Evolutionary conservation across 148 eudicot species (phyloP).

Genomic region (Fagopyrum esculentum): DNA sequence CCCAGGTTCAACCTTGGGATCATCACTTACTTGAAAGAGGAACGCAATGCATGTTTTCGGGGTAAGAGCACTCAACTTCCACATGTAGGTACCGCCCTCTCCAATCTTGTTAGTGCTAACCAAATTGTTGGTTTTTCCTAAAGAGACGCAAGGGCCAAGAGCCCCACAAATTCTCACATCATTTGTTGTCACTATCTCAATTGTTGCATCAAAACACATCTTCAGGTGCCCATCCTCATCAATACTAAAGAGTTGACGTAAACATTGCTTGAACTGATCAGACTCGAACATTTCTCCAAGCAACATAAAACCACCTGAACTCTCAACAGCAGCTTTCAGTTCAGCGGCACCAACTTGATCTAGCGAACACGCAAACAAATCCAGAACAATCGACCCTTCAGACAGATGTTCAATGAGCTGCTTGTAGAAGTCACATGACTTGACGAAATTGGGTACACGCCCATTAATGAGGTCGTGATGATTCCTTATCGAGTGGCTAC

Average conservation of each 20-base stretch:
- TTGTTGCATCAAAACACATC: constrained; percentile 76
- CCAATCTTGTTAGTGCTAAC: constrained; percentile 79
- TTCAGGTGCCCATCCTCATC: constrained; percentile 71
- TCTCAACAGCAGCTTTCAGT: constrained; percentile 65
- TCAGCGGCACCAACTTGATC: constrained; percentile 98
- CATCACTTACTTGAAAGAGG: constrained; percentile 67
- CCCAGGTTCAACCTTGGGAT: constrained; percentile 61
- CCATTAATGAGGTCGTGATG: constrained; percentile 70
- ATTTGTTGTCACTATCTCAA: constrained; percentile 76
- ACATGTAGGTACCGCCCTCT: constrained; percentile 65
- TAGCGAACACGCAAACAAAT: constrained; percentile 93
- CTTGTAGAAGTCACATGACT: constrained; percentile 59
- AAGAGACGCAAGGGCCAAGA: constrained; percentile 86
- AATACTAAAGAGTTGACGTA: constrained; percentile 50
- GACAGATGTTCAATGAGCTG: constrained; percentile 52
- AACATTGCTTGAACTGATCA: constrained; percentile 72
- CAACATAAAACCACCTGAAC: constrained; percentile 90
- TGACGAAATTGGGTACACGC: constrained; percentile 44
- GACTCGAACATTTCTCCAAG: constrained; percentile 77
- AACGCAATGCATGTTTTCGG: constrained; percentile 77
- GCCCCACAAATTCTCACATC: constrained; percentile 89
- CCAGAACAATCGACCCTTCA: constrained; percentile 69
- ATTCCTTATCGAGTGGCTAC: constrained; percentile 64
- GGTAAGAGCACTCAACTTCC: constrained; percentile 75
- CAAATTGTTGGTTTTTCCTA: constrained; percentile 41